Percentiles rank a stretch among this genome's conserved stretches.
Evolutionary conservation across 2,329 filamentous ascomycete genomes (phyloP).

Genomic region (Macrophomina tecta): DNA sequence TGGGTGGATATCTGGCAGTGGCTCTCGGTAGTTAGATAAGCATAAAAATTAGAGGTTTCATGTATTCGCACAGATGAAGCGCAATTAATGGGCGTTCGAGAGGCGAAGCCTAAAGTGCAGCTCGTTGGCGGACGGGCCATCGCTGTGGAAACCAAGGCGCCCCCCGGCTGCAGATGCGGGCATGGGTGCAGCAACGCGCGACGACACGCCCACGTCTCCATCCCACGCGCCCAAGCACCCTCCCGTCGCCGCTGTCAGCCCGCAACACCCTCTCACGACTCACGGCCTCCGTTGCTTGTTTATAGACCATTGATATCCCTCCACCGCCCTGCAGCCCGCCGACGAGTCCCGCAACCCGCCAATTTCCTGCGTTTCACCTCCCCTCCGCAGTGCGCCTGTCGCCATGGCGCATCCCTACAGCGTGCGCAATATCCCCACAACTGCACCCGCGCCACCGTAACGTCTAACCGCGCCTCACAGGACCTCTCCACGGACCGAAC

Average conservation of each 20-base stretch:
- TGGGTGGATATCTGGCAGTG: constrained; percentile 21
- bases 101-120: neutral
- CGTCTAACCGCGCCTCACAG: neutral
- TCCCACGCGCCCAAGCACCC: constrained; percentile 5
- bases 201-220: constrained; percentile 12
- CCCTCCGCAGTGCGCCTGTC: neutral
- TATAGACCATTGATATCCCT: constrained; percentile 18
- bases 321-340: constrained; percentile 3
- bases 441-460: neutral
- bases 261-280: constrained; percentile 15
- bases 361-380: constrained; percentile 19
- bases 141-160: constrained; percentile 13
- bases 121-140: constrained; percentile 14
- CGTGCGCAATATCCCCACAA: constrained; percentile 13
- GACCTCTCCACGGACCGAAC: neutral
- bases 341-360: neutral
- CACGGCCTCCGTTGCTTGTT: constrained; percentile 1
- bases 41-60: constrained; percentile 17
- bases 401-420: constrained; percentile 21
- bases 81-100: neutral
- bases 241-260: constrained; percentile 6
- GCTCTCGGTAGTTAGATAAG: constrained; percentile 26
- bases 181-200: constrained; percentile 3
- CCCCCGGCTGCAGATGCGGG: constrained; percentile 5
- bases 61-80: neutral